Conservation (phyloP, 176 grass and related monocot genomes). For the sorghum (Sorghum bicolor) region DNA sequence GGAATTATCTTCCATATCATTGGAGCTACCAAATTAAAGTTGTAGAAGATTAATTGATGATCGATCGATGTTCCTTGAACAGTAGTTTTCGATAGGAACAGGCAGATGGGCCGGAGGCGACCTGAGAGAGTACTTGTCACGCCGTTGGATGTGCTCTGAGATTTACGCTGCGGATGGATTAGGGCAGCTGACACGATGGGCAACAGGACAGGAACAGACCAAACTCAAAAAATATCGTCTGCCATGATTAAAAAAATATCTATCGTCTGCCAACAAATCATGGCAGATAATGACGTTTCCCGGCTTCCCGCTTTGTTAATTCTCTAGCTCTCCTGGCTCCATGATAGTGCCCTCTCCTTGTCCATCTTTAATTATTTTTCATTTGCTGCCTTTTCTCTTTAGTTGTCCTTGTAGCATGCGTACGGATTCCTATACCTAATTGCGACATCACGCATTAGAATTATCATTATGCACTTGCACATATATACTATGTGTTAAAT, state of each 20-base stretch:
- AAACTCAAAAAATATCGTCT: not conserved
- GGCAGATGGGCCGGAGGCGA: too few species aligned
- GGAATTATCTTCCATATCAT: not conserved
- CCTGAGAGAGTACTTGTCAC: too few species aligned
- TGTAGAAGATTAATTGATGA: not conserved
- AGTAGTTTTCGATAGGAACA: not conserved
- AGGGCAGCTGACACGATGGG: not conserved
- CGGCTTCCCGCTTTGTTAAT: not conserved
- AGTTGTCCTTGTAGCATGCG: not conserved
- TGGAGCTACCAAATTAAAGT: not conserved
- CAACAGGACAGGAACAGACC: not conserved
- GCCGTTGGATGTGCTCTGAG: too few species aligned
- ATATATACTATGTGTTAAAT: not conserved
- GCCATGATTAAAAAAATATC: too few species aligned
- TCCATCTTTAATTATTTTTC: not conserved
- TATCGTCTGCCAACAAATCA: not conserved
- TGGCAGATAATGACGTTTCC: constrained; percentile 3
- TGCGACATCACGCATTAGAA: not conserved
- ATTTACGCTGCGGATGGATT: too few species aligned
- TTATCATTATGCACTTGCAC: not conserved
- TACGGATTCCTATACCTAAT: not conserved
- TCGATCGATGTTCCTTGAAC: not conserved
- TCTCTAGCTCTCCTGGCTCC: not conserved
- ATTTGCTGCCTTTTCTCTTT: not conserved
- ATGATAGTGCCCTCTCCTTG: not conserved